These are phyloP conservation scores for Saccharomyces hybrid DNA, from an alignment of 1,139 yeast genomes.

Conservation along the genomic window DNA sequence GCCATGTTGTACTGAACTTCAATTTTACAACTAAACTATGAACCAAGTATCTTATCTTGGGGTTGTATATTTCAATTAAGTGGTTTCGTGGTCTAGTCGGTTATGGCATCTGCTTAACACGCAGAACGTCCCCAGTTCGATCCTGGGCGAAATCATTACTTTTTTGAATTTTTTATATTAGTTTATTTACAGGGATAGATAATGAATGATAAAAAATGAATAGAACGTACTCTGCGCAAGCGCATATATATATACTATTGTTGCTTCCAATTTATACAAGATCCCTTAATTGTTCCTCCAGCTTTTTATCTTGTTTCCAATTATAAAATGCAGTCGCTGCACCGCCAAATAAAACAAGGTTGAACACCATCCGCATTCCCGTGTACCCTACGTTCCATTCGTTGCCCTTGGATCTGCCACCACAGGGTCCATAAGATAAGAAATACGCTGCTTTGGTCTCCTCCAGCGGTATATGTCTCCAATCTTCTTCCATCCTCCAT, in stretches of 20 bases:
- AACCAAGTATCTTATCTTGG: too few relatives aligned
- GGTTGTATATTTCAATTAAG: not conserved
- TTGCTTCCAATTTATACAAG: not conserved
- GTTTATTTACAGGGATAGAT: not conserved
- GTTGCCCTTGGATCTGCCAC: slow-evolving; percentile 20
- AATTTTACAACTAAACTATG: too few relatives aligned
- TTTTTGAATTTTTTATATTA: slow-evolving; percentile 4
- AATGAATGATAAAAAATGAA: not conserved
- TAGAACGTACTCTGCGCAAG: not conserved
- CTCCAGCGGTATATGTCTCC: slow-evolving; percentile 33
- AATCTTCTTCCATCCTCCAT: slow-evolving; percentile 38
- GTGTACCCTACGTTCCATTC: slow-evolving; percentile 15
- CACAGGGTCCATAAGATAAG: slow-evolving; percentile 26
- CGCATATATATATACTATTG: slow-evolving; percentile 3
- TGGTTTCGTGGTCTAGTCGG: slow-evolving; percentile 94
- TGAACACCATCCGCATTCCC: slow-evolving; percentile 20
- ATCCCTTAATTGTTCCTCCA: slow-evolving; percentile 6
- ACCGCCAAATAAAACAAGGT: slow-evolving; percentile 19
- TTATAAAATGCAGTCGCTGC: slow-evolving; percentile 20
- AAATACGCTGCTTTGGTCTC: slow-evolving; percentile 35
- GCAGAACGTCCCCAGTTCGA: slow-evolving; percentile 99
- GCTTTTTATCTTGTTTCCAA: slow-evolving; percentile 16
- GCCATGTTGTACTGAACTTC: too few relatives aligned
- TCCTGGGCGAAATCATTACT: slow-evolving; percentile 92
- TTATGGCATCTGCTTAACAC: slow-evolving; percentile 99